Base-by-base conservation (phyloP, 352 stramenopile species). In the Plasmopara halstedii region DNA sequence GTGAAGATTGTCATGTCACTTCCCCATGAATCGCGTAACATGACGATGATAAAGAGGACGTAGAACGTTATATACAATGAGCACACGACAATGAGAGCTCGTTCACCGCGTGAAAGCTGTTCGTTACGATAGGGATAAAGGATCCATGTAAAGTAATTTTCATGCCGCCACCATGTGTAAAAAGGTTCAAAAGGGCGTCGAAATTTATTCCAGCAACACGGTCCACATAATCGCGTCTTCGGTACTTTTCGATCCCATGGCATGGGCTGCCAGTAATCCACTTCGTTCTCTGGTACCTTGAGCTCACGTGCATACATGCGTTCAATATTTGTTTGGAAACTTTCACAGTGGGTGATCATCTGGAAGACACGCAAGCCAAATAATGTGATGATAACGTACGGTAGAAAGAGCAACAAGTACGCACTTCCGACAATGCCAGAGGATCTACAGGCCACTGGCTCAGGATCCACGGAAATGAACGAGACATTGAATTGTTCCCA, bases 91-190 rank as follows among this genome's bases (percentile, higher is more conserved):
- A 87, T 87, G 20, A 87, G 54, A 13, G 55, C 65, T 2, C 74
- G 70, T 50, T 87, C 74, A 4, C 74, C 57, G 9, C 65, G 58
- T 9, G 72, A 73, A 1, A 84, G 43, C 9, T 58, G 59, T 55
- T 87, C 72, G 47, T 87, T 87, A 7, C 74, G 58, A 47, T 84
- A 87, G 1, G 74, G 74, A 25, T 55, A 83, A 49, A 83, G 79
- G 53, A 86, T 64, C 71, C 74, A 86, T 26, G 74, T 86, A 39
- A 84, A 86, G 43, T 86, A 86, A 47, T 86, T 86, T 23, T 86
- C 74, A 39, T 86, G 74, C 3, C 74, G 69, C 74, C 74, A 86
- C 74, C 74, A 86, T 21, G 71, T 84, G 52, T 83, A 83, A 42
- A 86, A 84, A 8, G 74, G 74, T 50, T 86, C 74, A 35, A 70